Evolutionary conservation across 129 eudicot species (phyloP).

Genomic region (Lactuca sativa): DNA sequence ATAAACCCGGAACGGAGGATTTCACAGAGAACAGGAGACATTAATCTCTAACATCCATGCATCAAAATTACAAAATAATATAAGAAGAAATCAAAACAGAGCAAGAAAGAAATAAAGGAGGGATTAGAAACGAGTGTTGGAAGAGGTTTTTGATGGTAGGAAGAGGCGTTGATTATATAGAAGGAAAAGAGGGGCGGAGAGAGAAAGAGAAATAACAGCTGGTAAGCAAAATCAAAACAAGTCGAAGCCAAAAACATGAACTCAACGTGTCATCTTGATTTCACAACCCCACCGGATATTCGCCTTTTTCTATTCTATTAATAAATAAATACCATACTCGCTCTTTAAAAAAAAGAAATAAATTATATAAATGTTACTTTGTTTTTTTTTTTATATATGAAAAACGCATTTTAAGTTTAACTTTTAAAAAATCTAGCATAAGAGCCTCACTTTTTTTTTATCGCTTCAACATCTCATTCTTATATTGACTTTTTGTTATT

Average conservation of each 20-base stretch:
- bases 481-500: too few species aligned
- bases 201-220: slow-evolving; percentile 9
- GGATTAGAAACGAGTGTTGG: slow-evolving; percentile 5
- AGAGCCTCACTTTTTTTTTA: too few species aligned
- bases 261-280: slow-evolving; percentile 30
- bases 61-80: neutral
- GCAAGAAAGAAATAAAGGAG: neutral
- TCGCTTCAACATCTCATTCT: too few species aligned
- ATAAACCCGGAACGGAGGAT: slow-evolving; percentile 72
- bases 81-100: neutral
- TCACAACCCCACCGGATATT: neutral
- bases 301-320: neutral
- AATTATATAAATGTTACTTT: too few species aligned
- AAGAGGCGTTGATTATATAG: slow-evolving; percentile 28
- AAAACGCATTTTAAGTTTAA: too few species aligned
- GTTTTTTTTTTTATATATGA: too few species aligned
- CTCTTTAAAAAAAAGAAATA: too few species aligned
- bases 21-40: slow-evolving; percentile 91
- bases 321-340: too few species aligned
- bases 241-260: slow-evolving; percentile 8
- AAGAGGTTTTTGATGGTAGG: slow-evolving; percentile 27
- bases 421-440: too few species aligned
- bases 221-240: slow-evolving; percentile 20
- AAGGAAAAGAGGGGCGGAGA: slow-evolving; percentile 2
- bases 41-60: slow-evolving; percentile 47